Percentiles rank a stretch among this genome's conserved stretches.
Conservation (phyloP, 2,329 filamentous ascomycete genomes). For the Exophiala viscosa region DNA sequence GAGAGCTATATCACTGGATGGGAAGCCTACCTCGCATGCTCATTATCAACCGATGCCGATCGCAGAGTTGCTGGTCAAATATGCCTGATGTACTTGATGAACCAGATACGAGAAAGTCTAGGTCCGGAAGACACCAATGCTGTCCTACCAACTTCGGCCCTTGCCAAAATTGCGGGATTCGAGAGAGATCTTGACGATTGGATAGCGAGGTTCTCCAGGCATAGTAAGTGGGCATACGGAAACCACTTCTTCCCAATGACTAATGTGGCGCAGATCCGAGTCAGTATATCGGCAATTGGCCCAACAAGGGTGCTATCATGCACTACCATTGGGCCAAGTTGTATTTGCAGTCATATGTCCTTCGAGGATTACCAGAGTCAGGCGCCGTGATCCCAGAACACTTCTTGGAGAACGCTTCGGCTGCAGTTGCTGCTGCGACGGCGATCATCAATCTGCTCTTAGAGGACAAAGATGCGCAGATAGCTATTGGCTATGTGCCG, state of each 20-base stretch:
- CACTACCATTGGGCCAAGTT: slow-evolving; percentile 52
- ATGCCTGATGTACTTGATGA: slow-evolving; percentile 43
- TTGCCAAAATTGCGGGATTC: slow-evolving; percentile 40
- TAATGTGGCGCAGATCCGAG: slow-evolving; percentile 39
- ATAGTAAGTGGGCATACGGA: slow-evolving; percentile 20
- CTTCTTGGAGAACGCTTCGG: slow-evolving; percentile 41
- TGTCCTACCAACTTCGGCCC: slow-evolving; percentile 36
- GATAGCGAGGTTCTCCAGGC: slow-evolving; percentile 30
- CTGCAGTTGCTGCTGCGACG: slow-evolving; percentile 43
- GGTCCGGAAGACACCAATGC: slow-evolving; percentile 38
- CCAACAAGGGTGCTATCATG: slow-evolving; percentile 48
- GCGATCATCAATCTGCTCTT: slow-evolving; percentile 41
- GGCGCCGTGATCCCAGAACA: slow-evolving; percentile 35
- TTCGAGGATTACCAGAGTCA: slow-evolving; percentile 46
- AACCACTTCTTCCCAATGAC: neutral
- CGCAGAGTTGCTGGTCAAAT: slow-evolving; percentile 40
- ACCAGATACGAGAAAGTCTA: slow-evolving; percentile 43
- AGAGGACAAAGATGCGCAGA: slow-evolving; percentile 43
- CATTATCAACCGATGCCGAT: slow-evolving; percentile 34
- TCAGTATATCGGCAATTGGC: slow-evolving; percentile 47
- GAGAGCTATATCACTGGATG: slow-evolving; percentile 34
- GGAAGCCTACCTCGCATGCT: slow-evolving; percentile 34
- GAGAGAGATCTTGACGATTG: slow-evolving; percentile 40
- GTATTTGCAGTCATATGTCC: slow-evolving; percentile 49
- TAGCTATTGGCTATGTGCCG: slow-evolving; percentile 42